These are phyloP conservation scores for Secale cereale DNA, from an alignment of 176 grass and related monocot genomes.

Conservation along the genomic window DNA sequence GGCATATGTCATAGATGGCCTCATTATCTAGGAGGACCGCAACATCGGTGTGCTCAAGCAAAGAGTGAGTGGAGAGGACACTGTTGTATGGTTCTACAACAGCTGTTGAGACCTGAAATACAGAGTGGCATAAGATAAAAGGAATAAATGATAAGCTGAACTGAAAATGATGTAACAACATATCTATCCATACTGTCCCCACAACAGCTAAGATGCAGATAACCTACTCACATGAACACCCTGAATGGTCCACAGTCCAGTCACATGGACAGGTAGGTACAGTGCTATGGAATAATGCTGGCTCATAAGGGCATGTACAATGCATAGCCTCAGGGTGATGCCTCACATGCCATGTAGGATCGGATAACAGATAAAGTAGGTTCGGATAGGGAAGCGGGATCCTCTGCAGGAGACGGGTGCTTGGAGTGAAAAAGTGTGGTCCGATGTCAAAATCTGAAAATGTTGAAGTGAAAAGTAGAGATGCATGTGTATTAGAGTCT, in stretches of 20 bases:
- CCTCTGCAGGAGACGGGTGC: too few species aligned
- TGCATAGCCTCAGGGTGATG: too few species aligned
- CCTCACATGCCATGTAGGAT: too few species aligned
- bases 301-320: too few species aligned
- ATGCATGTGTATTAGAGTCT: too few species aligned
- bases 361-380: too few species aligned
- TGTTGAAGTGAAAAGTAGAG: too few species aligned
- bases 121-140: conserved; percentile 36
- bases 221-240: conserved; percentile 37
- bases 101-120: conserved; percentile 86
- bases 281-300: conserved; percentile 19
- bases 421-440: too few species aligned
- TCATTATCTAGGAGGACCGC: conserved; percentile 83
- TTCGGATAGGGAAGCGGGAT: too few species aligned
- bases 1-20: conserved; percentile 97
- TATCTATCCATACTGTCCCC: conserved; percentile 17
- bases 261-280: conserved; percentile 13
- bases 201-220: conserved; percentile 41
- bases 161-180: conserved; percentile 14
- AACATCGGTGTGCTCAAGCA: conserved; percentile 98
- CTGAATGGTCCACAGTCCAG: conserved; percentile 22
- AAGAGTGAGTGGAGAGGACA: conserved; percentile 93
- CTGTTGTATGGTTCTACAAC: conserved; percentile 99
- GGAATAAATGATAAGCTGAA: background rate
- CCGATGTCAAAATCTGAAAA: too few species aligned